Percentiles rank a stretch among this genome's conserved stretches.
Conservation (phyloP, 2,329 filamentous ascomycete genomes). For the Calonectria naviculata region DNA sequence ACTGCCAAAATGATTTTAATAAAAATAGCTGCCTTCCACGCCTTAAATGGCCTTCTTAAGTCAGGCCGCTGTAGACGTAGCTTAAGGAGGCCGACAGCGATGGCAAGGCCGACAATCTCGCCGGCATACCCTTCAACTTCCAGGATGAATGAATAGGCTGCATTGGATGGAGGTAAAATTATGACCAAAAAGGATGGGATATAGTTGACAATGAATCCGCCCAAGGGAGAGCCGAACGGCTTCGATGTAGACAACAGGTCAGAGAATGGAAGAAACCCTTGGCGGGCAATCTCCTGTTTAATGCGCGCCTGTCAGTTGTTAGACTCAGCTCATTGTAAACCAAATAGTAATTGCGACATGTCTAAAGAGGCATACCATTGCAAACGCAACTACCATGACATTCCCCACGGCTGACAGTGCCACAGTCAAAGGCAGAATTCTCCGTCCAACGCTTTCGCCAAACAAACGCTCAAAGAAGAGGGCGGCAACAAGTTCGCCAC, state of each 20-base stretch:
- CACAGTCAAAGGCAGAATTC: conserved; percentile 71
- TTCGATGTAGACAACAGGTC: conserved; percentile 70
- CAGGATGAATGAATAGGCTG: conserved; percentile 79
- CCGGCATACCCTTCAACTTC: conserved; percentile 78
- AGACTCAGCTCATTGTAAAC: conserved; percentile 22
- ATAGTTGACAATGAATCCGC: conserved; percentile 76
- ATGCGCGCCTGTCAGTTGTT: conserved; percentile 64
- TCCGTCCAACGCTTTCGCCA: conserved; percentile 66
- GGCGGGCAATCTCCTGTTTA: conserved; percentile 78
- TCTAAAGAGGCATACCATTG: conserved; percentile 62
- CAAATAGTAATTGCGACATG: not conserved
- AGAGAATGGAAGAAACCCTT: conserved; percentile 76
- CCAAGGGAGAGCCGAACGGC: conserved; percentile 75
- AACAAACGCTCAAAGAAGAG: conserved; percentile 75
- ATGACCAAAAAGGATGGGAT: conserved; percentile 77
- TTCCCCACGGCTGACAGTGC: conserved; percentile 77
- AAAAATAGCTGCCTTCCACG: conserved; percentile 70
- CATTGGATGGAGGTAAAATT: conserved; percentile 69
- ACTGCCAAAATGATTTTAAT: conserved; percentile 65
- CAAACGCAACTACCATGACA: conserved; percentile 79
- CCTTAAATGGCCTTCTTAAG: conserved; percentile 72
- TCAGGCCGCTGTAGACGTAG: conserved; percentile 70
- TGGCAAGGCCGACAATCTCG: conserved; percentile 68
- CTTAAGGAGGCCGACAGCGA: conserved; percentile 68
- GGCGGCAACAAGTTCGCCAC: conserved; percentile 75